Evolutionary conservation across 495 filamentous ascomycete genomes (phyloP).

Genomic region (Podospora comata): DNA sequence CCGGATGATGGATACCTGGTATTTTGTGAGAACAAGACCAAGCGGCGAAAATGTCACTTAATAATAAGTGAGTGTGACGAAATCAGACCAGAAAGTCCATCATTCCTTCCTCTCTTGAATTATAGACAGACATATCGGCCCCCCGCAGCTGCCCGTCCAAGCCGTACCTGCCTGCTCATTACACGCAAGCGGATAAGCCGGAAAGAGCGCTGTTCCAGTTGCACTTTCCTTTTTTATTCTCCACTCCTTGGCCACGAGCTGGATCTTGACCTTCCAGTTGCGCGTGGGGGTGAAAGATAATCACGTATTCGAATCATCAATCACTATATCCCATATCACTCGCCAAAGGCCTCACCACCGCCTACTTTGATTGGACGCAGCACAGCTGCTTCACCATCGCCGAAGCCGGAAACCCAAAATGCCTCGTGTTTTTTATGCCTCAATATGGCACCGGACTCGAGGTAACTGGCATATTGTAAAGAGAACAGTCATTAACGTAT

Average conservation of each 20-base stretch:
- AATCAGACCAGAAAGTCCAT: background rate
- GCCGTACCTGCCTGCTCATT: background rate
- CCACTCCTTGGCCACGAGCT: no score
- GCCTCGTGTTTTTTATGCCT: background rate
- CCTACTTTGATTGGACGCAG: background rate
- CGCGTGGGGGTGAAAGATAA: background rate
- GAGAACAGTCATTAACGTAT: background rate
- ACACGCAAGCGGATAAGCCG: background rate
- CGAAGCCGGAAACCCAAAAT: background rate
- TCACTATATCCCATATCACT: background rate
- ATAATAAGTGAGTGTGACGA: background rate
- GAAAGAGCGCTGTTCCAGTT: background rate
- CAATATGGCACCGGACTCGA: background rate
- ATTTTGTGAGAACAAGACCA: conserved; percentile 17
- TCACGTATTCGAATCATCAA: background rate
- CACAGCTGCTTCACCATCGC: background rate
- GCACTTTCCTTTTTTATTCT: background rate
- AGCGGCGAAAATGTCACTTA: background rate
- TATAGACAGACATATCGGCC: background rate
- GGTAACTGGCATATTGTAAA: background rate
- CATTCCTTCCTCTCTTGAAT: background rate
- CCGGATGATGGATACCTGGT: conserved; percentile 23
- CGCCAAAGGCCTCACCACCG: no score
- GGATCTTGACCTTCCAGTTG: background rate
- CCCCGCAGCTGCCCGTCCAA: background rate